Evolutionary conservation across 805 yeast genomes (phyloP), one percentile per base, ranked within the genome.

Genomic region (Nakazawaea wickerhamii): DNA sequence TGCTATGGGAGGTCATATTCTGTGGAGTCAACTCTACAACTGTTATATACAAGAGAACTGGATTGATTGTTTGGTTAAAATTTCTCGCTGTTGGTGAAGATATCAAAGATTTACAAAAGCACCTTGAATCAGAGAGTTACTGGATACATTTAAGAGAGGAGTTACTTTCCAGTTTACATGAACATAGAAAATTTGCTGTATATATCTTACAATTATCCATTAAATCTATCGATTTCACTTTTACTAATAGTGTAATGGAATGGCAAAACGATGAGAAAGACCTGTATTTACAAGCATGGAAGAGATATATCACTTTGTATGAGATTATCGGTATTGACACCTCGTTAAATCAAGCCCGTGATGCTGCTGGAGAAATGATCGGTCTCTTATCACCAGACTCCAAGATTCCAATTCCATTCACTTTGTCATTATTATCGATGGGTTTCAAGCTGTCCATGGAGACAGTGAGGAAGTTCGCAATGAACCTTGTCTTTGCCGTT

Each of bases 311-410:
- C 21, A 85, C 95, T 0, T 61, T 89, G 11, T 83, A 77, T 52
- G 96, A 89, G 54, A 84, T 89, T 36, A 63, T 86, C 21, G 93
- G 88, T 1, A 71, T 89, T 30, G 96, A 89, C 57, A 79, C 96
- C 0, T 84, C 96, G 0, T 62, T 86, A 52, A 89, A 90, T 52
- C 96, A 90, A 59, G 79, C 90, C 0, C 80, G 81, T 50, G 95
- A 87, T 10, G 91, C 93, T 0, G 60, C 73, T 1, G 62, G 63
- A 6, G 95, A 86, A 51, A 74, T 89, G 34, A 56, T 77, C 1
- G 63, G 62, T 1, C 57, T 85, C 11, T 66, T 86, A 19, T 55
- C 68, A 0, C 70, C 74, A 3, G 48, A 58, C 1, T 75, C 85
- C 0, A 50, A 62, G 19, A 71, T 88, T 40, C 79, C 81, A 27